Evolutionary conservation across 345 rosid species (phyloP).

Genomic region (Populus nigra): DNA sequence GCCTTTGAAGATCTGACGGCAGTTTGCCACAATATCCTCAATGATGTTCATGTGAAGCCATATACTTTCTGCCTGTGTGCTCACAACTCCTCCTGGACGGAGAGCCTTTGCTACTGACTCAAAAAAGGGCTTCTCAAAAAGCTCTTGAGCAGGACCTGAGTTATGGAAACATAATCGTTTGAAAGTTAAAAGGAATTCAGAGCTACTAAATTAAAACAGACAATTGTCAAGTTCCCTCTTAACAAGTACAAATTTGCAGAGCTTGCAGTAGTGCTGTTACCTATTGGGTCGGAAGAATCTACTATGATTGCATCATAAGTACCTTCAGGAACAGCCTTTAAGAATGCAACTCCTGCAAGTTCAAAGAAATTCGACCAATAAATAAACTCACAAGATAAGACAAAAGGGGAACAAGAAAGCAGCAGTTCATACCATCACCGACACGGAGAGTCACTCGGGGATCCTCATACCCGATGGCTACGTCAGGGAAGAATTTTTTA

Average conservation of each 20-base stretch:
- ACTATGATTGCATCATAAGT: constrained; percentile 91
- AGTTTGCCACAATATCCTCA: constrained; percentile 79
- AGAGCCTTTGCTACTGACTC: constrained; percentile 79
- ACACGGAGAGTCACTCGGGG: constrained; percentile 79
- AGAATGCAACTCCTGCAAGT: constrained; percentile 74
- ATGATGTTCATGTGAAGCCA: constrained; percentile 99
- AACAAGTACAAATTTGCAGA: background rate
- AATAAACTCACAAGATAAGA: background rate
- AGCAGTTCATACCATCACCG: constrained; percentile 69
- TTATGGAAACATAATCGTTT: background rate
- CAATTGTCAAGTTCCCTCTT: background rate
- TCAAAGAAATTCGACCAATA: background rate
- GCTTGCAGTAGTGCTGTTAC: constrained; percentile 28
- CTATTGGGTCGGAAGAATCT: constrained; percentile 94
- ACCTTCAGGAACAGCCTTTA: constrained; percentile 71
- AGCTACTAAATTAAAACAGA: background rate
- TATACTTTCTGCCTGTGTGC: constrained; percentile 94
- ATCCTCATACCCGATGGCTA: constrained; percentile 88
- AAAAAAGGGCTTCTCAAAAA: constrained; percentile 94
- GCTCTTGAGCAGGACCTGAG: constrained; percentile 93
- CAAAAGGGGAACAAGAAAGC: background rate
- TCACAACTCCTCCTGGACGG: constrained; percentile 94
- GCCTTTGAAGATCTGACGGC: constrained; percentile 87
- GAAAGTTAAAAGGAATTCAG: background rate
- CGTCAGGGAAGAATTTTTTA: constrained; percentile 72